A percentile compares a stretch with the other conserved stretches of the same genome.
Evolutionary conservation across 345 rosid genomes (phyloP).

Genomic region (Odontarrhena argentea): DNA sequence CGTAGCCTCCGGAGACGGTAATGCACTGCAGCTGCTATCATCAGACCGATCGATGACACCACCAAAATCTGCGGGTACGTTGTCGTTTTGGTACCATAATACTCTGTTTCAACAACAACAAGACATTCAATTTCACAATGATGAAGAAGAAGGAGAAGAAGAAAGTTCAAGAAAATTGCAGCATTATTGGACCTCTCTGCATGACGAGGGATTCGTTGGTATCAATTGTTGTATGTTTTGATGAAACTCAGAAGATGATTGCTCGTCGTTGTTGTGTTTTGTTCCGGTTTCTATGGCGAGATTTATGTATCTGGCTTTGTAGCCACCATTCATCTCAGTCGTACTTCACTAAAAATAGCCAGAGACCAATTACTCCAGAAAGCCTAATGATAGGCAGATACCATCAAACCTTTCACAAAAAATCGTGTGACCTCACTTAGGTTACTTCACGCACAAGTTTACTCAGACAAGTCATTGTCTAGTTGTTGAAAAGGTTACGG

Average conservation of each 20-base stretch:
- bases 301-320: slow-evolving; percentile 17
- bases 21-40: slow-evolving; percentile 68
- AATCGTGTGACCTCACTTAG: not conserved
- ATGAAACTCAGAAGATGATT: slow-evolving; percentile 16
- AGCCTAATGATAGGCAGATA: slow-evolving; percentile 6
- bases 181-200: slow-evolving; percentile 48
- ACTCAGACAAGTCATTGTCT: not conserved
- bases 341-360: slow-evolving; percentile 27
- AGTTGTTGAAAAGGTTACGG: not conserved
- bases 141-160: slow-evolving; percentile 2
- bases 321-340: slow-evolving; percentile 28
- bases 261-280: slow-evolving; percentile 19
- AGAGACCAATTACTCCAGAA: slow-evolving; percentile 8
- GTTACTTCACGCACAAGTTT: slow-evolving; percentile 18
- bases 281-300: slow-evolving; percentile 27
- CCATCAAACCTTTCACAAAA: not conserved
- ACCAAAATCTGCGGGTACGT: slow-evolving; percentile 57
- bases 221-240: slow-evolving; percentile 20
- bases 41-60: slow-evolving; percentile 68
- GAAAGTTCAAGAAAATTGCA: not conserved
- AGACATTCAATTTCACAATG: not conserved
- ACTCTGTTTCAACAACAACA: slow-evolving; percentile 35
- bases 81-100: slow-evolving; percentile 45
- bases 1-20: slow-evolving; percentile 50
- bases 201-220: slow-evolving; percentile 34